phyloP scores from a whole-genome alignment of 768 basidiomycete species.

The Pulveroboletus sp. region DNA sequence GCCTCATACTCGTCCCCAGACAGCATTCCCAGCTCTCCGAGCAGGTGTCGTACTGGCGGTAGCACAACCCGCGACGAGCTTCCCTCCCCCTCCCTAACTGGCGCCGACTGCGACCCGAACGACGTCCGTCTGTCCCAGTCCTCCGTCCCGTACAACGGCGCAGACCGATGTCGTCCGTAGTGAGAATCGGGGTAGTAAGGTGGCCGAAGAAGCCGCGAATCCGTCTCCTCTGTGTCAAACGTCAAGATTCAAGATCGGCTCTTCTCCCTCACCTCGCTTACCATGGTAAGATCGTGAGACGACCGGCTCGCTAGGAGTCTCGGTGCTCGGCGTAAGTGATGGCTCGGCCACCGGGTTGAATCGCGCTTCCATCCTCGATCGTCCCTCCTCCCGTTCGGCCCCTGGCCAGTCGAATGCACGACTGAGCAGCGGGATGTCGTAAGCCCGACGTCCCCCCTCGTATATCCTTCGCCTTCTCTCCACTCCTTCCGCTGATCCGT shows the following conservation, averaged over 20 bases:
- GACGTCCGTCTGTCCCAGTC: conserved; percentile 24
- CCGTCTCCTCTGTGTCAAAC: conserved; percentile 15
- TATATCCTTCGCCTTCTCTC: conserved; percentile 19
- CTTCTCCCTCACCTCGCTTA: conserved; percentile 10
- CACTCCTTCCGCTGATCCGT: conserved; percentile 9
- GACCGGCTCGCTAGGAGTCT: conserved; percentile 4
- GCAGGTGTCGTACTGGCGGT: conserved; percentile 27
- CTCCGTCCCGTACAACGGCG: conserved; percentile 22
- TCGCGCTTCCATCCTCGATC: conserved; percentile 9
- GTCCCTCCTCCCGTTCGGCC: conserved; percentile 15
- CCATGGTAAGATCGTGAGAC: conserved; percentile 16
- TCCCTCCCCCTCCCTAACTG: conserved; percentile 13
- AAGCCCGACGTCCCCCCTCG: conserved; percentile 8
- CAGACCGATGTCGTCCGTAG: conserved; percentile 24
- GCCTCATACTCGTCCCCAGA: conserved; percentile 15
- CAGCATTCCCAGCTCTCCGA: conserved; percentile 22
- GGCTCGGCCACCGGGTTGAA: conserved; percentile 8
- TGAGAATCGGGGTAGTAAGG: conserved; percentile 17
- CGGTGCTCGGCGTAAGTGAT: conserved; percentile 15
- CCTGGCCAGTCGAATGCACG: conserved; percentile 26
- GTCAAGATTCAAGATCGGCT: conserved; percentile 5
- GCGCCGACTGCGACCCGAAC: conserved; percentile 16
- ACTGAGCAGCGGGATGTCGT: conserved; percentile 18
- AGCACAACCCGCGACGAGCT: conserved; percentile 23
- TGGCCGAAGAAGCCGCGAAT: conserved; percentile 18